These are phyloP conservation scores for Carallia brachiata DNA, from an alignment of 345 rosid genomes.

Conservation along the genomic window DNA sequence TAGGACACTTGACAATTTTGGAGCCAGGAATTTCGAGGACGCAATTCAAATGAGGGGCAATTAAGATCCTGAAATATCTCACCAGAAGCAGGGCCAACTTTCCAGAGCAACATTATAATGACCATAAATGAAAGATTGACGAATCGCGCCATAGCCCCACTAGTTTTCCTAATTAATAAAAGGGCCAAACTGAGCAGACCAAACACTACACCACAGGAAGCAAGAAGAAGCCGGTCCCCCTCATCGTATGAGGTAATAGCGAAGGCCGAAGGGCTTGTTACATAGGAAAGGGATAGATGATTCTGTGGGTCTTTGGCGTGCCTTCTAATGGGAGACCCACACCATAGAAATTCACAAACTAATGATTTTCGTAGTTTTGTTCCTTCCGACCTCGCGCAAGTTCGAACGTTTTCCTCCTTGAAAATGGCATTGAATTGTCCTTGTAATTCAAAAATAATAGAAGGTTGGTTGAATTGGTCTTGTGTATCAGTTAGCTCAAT, in stretches of 20 bases:
- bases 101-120: constrained; percentile 1
- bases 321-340: too few species aligned
- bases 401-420: too few species aligned
- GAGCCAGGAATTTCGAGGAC: neutral
- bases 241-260: neutral
- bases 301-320: too few species aligned
- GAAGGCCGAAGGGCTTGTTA: too few species aligned
- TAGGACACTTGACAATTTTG: neutral
- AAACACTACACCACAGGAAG: neutral
- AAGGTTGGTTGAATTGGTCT: neutral
- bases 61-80: neutral
- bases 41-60: neutral
- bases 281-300: too few species aligned
- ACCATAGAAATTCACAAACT: too few species aligned
- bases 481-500: neutral
- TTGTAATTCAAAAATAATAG: too few species aligned
- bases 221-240: neutral
- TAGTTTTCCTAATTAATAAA: neutral
- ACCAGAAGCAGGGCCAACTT: neutral
- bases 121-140: constrained; percentile 2
- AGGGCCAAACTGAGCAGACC: neutral
- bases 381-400: too few species aligned
- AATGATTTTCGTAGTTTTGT: too few species aligned
- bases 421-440: too few species aligned
- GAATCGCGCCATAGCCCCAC: neutral